phyloP scores from a whole-genome alignment of 2,329 filamentous ascomycete genomes.

The Gnomoniopsis smithogilvyi region DNA sequence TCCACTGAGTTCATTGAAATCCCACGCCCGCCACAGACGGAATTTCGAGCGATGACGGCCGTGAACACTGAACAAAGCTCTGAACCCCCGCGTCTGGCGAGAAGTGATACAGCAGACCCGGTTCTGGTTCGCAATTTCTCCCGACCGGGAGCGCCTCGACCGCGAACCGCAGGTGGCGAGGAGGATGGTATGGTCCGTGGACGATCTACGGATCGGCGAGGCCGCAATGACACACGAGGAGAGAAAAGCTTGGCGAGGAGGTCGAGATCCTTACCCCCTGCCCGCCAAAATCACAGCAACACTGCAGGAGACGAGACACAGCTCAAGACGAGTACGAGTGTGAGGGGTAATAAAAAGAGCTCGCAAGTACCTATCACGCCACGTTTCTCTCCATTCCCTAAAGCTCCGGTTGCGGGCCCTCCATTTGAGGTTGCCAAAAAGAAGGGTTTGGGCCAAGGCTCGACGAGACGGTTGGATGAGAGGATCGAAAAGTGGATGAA shows the following conservation, averaged over 20 bases:
- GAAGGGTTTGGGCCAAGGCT: conserved; percentile 12
- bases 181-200: too few species aligned
- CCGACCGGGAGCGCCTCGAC: background rate
- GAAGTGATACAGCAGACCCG: background rate
- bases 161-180: background rate
- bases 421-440: background rate
- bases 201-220: too few species aligned
- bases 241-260: background rate
- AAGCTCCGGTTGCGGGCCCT: background rate
- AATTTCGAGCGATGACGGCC: background rate
- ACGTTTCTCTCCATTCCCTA: background rate
- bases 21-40: background rate
- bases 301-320: background rate
- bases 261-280: background rate
- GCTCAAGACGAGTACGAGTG: background rate
- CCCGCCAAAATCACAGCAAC: too few species aligned
- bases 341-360: background rate
- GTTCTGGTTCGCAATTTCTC: conserved; percentile 8
- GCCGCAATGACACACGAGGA: too few species aligned
- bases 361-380: background rate
- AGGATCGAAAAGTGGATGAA: background rate
- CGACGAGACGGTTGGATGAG: background rate
- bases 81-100: background rate
- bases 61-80: background rate
- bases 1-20: background rate